Evolutionary conservation across 2,329 filamentous ascomycete species (phyloP).

Genomic region (Aspergillus caelatus): DNA sequence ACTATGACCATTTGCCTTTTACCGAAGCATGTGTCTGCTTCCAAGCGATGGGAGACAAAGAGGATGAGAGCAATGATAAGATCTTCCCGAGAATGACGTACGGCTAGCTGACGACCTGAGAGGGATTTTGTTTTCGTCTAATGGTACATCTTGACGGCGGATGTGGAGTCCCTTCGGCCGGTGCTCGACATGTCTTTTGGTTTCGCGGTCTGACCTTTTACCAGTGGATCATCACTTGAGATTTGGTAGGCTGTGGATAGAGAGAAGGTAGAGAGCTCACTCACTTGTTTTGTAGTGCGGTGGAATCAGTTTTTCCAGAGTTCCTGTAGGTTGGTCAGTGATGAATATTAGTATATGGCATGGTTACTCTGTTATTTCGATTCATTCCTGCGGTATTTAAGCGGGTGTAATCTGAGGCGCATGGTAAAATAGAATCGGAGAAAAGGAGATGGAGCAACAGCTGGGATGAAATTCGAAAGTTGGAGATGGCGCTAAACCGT

Average conservation of each 20-base stretch:
- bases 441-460: background rate
- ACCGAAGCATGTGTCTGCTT: conserved; percentile 29
- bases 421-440: conserved; percentile 6
- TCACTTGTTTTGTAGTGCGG: background rate
- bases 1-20: conserved; percentile 31
- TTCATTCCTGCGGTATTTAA: background rate
- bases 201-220: conserved; percentile 49
- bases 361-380: background rate
- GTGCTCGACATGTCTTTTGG: conserved; percentile 5
- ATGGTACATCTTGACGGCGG: conserved; percentile 1
- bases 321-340: background rate
- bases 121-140: conserved; percentile 16
- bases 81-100: conserved; percentile 8
- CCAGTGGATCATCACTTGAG: conserved; percentile 50
- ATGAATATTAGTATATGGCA: background rate
- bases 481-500: conserved; percentile 22
- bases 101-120: background rate
- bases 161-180: conserved; percentile 5
- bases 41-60: conserved; percentile 8
- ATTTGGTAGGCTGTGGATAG: conserved; percentile 10
- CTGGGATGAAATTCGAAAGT: background rate
- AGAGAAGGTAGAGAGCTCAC: background rate
- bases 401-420: background rate
- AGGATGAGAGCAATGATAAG: background rate
- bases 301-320: background rate